These are phyloP conservation scores for Sporothrix curviconia DNA, from an alignment of 2,329 filamentous ascomycete species.

Conservation along the genomic window DNA sequence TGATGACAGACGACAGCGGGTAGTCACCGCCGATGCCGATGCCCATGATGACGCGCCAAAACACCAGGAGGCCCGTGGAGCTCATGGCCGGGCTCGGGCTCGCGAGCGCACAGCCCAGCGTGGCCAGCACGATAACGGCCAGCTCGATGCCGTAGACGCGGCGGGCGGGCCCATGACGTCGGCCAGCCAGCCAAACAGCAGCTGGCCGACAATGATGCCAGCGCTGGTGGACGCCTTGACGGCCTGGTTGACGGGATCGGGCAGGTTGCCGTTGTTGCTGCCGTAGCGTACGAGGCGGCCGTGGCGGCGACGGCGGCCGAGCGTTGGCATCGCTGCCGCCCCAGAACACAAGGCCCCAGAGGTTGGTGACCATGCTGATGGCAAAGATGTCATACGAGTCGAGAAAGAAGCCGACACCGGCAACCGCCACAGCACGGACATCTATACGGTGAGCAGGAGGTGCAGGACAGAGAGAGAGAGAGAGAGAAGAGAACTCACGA, in stretches of 20 bases:
- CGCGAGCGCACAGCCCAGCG: conserved; percentile 57
- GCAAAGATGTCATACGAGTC: conserved; percentile 80
- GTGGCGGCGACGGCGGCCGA: conserved; percentile 29
- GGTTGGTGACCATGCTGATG: conserved; percentile 64
- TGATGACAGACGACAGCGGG: conserved; percentile 72
- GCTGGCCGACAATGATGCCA: conserved; percentile 71
- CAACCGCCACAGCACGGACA: conserved; percentile 66
- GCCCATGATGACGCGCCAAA: conserved; percentile 73
- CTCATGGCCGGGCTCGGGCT: conserved; percentile 55
- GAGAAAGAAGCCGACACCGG: conserved; percentile 77
- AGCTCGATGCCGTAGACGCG: conserved; percentile 78
- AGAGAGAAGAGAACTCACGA: too few species aligned
- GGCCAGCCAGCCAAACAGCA: conserved; percentile 69
- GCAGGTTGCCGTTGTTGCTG: conserved; percentile 50
- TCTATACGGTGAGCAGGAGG: too few species aligned
- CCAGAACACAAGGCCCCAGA: conserved; percentile 75
- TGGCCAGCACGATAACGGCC: conserved; percentile 64
- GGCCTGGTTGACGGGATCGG: conserved; percentile 60
- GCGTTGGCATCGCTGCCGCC: conserved; percentile 34
- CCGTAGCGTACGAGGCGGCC: conserved; percentile 35
- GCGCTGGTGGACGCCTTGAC: conserved; percentile 77
- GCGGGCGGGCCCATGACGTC: conserved; percentile 69
- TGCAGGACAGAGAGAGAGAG: too few species aligned
- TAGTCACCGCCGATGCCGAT: conserved; percentile 78
- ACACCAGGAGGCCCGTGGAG: conserved; percentile 56